A percentile compares a stretch with the other conserved stretches of the same genome.
phyloP scores from a whole-genome alignment of 2,329 filamentous ascomycete species.

The Sclerotinia nivalis region DNA sequence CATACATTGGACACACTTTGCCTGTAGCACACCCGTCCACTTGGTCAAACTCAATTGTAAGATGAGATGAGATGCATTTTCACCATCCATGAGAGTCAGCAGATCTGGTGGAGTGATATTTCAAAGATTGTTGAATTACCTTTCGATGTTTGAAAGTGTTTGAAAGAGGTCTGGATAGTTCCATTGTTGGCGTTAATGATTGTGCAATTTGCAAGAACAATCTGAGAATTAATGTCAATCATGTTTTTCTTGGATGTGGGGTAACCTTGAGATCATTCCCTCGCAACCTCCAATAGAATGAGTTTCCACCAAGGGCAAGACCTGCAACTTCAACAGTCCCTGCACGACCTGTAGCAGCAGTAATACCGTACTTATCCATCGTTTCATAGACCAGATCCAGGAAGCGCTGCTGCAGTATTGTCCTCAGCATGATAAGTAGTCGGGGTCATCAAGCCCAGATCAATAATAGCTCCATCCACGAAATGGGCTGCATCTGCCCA shows the following conservation, averaged over 20 bases:
- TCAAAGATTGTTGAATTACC: slow-evolving; percentile 50
- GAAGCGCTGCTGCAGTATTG: slow-evolving; percentile 40
- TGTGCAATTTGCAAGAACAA: slow-evolving; percentile 51
- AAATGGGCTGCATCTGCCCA: slow-evolving; percentile 52
- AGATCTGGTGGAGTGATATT: slow-evolving; percentile 51
- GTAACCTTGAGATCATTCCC: slow-evolving; percentile 25
- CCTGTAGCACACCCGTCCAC: too few relatives aligned
- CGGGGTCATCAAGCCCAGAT: slow-evolving; percentile 43
- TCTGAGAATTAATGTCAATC: neutral
- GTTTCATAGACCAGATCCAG: slow-evolving; percentile 36
- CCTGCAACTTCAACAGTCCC: slow-evolving; percentile 30
- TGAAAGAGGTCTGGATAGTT: slow-evolving; percentile 48
- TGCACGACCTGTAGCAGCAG: slow-evolving; percentile 27
- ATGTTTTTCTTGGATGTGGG: neutral
- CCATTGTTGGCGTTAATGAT: slow-evolving; percentile 46
- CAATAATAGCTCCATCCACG: slow-evolving; percentile 51
- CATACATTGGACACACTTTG: too few relatives aligned
- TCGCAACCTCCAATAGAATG: slow-evolving; percentile 29
- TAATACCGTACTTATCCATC: neutral
- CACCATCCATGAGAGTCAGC: slow-evolving; percentile 39
- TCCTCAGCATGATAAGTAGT: slow-evolving; percentile 38
- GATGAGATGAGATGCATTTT: slow-evolving; percentile 8
- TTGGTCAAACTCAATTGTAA: neutral
- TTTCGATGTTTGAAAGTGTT: slow-evolving; percentile 50
- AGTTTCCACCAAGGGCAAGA: slow-evolving; percentile 32